phyloP scores from a whole-genome alignment of 2,329 filamentous ascomycete genomes.

The Cadophora malorum region DNA sequence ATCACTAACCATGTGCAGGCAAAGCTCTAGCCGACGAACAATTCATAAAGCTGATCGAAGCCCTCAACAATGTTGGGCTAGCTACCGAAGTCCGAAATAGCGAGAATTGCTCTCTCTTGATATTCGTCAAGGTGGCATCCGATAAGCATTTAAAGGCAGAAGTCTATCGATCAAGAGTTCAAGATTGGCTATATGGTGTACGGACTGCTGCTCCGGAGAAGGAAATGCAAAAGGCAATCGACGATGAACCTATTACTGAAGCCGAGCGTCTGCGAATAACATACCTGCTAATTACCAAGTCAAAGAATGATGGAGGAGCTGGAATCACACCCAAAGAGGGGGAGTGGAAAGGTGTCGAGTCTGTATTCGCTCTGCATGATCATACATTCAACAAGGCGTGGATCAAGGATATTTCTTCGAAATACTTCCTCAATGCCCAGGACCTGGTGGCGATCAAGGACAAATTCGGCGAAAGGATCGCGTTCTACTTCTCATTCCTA shows the following conservation, averaged over 20 bases:
- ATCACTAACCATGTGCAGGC: conserved; percentile 53
- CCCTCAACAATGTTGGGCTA: conserved; percentile 79
- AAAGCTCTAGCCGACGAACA: conserved; percentile 72
- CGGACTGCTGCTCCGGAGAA: conserved; percentile 77
- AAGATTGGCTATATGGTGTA: conserved; percentile 93
- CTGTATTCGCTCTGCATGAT: conserved; percentile 82
- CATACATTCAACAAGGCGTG: conserved; percentile 76
- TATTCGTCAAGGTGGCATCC: conserved; percentile 84
- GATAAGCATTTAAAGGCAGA: conserved; percentile 77
- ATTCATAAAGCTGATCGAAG: conserved; percentile 79
- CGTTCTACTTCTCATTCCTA: conserved; percentile 94
- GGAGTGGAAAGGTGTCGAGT: conserved; percentile 75
- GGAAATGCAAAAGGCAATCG: conserved; percentile 71
- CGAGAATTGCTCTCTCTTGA: conserved; percentile 73
- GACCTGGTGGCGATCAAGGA: conserved; percentile 79
- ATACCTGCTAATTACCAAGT: conserved; percentile 81
- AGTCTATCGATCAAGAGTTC: conserved; percentile 84
- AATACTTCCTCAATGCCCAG: conserved; percentile 68
- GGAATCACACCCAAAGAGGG: conserved; percentile 74
- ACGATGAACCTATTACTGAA: conserved; percentile 79
- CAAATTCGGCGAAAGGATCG: conserved; percentile 82
- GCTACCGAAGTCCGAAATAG: conserved; percentile 87
- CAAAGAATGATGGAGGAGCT: conserved; percentile 76
- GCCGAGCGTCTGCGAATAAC: conserved; percentile 88
- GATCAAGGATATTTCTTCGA: conserved; percentile 76